Evolutionary conservation across 2,329 filamentous ascomycete genomes (phyloP), one percentile per base, ranked within the genome.

Genomic region (Hymenoscyphus linearis): DNA sequence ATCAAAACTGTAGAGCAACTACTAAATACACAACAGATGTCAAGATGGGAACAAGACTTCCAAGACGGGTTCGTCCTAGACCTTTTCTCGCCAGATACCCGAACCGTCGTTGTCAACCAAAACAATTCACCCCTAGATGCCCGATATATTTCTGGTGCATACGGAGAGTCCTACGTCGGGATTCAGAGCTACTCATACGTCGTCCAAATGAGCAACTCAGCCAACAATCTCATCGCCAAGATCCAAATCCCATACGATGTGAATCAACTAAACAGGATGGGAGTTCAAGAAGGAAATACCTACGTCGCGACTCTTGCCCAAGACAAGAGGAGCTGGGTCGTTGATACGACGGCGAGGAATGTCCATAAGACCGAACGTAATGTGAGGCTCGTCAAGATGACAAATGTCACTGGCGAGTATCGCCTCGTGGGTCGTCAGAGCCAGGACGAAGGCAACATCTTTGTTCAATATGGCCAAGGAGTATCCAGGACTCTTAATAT

Each of bases 281-380:
- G 64, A 16, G 36, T 67, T 16, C 52, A 64, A 47, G 61, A 61
- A 37, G 40, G 64, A 34, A 67, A 67, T 35, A 66, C 66, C 2
- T 64, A 61, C 52, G 66, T 67, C 27, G 66, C 56, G 12, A 64
- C 61, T 1, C 55, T 67, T n/a, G 57, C 66, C 5, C 12, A 58
- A 2, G 64, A 67, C 52, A n/a, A 74, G 71, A 58, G 76, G 70
- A 54, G 72, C 71, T 72, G 76, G 76, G 60, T 73, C 65, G 26
- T 76, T 63, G 57, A 74, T 9, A 71, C 73, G 14, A 26, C 37
- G 1, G 62, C 59, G 7, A 37, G 70, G 31, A 73, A 72, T 58
- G 69, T 74, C 10, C 71, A 73, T 60, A 66, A 66, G 6, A 67
- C 61, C 2, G 70, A 72, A 52, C 71, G 71, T 52, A 72, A 71